These are phyloP conservation scores for Boletus tomentosulus DNA, from an alignment of 768 basidiomycete genomes.

Conservation along the genomic window DNA sequence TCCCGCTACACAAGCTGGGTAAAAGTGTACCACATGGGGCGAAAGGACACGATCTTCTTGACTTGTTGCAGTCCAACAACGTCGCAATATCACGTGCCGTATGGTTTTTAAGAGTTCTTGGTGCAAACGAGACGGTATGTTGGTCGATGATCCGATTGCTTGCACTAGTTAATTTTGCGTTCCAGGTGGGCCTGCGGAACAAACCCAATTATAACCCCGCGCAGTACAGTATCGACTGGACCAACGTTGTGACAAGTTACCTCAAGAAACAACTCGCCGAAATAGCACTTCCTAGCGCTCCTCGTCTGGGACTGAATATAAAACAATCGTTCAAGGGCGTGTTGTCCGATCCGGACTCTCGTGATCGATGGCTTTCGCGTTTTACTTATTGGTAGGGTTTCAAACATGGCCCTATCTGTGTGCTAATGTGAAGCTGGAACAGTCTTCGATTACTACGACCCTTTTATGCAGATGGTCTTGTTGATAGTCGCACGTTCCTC, in stretches of 20 bases:
- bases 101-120: slow-evolving; percentile 85
- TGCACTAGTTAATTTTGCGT: background rate
- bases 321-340: slow-evolving; percentile 84
- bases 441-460: slow-evolving; percentile 70
- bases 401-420: background rate
- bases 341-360: slow-evolving; percentile 62
- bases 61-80: slow-evolving; percentile 69
- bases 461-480: slow-evolving; percentile 77
- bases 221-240: slow-evolving; percentile 84
- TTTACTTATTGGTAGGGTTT: slow-evolving; percentile 68
- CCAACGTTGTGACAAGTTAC: slow-evolving; percentile 73
- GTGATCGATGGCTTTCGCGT: slow-evolving; percentile 73
- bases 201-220: slow-evolving; percentile 78
- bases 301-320: slow-evolving; percentile 71
- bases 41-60: slow-evolving; percentile 80
- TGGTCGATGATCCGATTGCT: background rate
- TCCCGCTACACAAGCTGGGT: slow-evolving; percentile 76
- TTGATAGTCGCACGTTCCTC: slow-evolving; percentile 74
- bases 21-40: slow-evolving; percentile 85
- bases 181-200: slow-evolving; percentile 67
- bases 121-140: slow-evolving; percentile 78
- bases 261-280: slow-evolving; percentile 80
- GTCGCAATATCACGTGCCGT: slow-evolving; percentile 79
- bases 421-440: slow-evolving; percentile 2
- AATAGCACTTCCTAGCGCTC: slow-evolving; percentile 75